Evolutionary conservation across 2,329 filamentous ascomycete genomes (phyloP).

Genomic region (Aspergillus calidoustus): DNA sequence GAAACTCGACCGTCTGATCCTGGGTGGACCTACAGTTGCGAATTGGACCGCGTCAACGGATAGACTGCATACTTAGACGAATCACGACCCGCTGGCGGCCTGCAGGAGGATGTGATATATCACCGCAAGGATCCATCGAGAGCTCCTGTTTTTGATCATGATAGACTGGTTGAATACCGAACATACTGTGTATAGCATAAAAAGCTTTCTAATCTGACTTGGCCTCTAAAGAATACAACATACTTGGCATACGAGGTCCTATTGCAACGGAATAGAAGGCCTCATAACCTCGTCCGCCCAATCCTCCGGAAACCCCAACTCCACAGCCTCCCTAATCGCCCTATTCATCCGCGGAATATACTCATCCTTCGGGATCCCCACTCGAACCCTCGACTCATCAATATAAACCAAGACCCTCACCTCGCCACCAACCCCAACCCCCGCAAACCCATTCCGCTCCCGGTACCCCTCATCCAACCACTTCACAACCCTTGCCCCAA

Average conservation of each 20-base stretch:
- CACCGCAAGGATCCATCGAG: constrained; percentile 3
- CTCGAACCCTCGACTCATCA: constrained; percentile 43
- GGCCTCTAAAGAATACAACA: constrained; percentile 11
- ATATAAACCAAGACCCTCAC: constrained; percentile 46
- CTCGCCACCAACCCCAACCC: constrained; percentile 15
- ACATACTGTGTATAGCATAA: constrained; percentile 13
- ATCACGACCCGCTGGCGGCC: constrained; percentile 34
- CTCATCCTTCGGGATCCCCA: constrained; percentile 40
- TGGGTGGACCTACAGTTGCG: constrained; percentile 5
- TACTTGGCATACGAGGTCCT: neutral
- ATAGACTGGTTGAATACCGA: constrained; percentile 14
- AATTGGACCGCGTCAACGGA: constrained; percentile 14
- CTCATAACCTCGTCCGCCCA: constrained; percentile 48
- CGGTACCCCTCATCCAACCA: constrained; percentile 36
- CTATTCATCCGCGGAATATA: constrained; percentile 50
- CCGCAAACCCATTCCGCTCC: constrained; percentile 1
- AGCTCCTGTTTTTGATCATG: constrained; percentile 8
- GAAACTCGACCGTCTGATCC: constrained; percentile 8
- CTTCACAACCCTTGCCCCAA: constrained; percentile 32
- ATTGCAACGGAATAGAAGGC: constrained; percentile 37
- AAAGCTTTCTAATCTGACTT: neutral
- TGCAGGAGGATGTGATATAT: constrained; percentile 6
- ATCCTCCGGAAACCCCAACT: constrained; percentile 37
- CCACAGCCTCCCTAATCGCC: constrained; percentile 44
- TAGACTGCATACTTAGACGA: constrained; percentile 27